Evolutionary conservation across 202 grass and related monocot species (phyloP).

Genomic region (Zizania palustris): DNA sequence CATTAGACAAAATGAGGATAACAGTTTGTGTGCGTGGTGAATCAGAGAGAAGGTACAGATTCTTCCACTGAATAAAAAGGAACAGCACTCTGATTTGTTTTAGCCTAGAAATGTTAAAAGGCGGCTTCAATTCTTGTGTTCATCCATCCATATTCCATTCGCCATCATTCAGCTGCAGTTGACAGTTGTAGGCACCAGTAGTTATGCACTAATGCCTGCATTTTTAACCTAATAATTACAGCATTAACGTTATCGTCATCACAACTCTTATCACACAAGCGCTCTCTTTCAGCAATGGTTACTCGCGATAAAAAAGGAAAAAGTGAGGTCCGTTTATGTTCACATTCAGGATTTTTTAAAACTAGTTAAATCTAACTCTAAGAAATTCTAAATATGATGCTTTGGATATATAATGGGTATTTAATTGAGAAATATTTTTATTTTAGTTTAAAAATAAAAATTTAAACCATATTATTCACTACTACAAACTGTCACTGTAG

Average conservation of each 20-base stretch:
- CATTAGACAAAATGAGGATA: conserved; percentile 32
- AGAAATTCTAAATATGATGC: too few relatives aligned
- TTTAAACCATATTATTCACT: too few relatives aligned
- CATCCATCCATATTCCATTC: conserved; percentile 30
- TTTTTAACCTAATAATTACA: conserved; percentile 4
- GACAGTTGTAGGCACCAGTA: conserved; percentile 30
- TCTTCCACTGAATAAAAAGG: conserved; percentile 53
- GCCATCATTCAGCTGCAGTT: conserved; percentile 35
- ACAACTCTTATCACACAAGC: conserved; percentile 8
- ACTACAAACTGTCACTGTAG: too few relatives aligned
- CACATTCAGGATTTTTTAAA: too few relatives aligned
- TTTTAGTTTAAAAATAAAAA: too few relatives aligned
- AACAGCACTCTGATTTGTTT: conserved; percentile 31
- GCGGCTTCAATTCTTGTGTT: conserved; percentile 13
- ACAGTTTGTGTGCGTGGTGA: conserved; percentile 23
- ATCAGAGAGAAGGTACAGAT: conserved; percentile 44
- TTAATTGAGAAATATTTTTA: too few relatives aligned
- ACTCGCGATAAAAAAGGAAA: conserved; percentile 11
- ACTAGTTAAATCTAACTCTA: too few relatives aligned
- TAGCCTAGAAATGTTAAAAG: conserved; percentile 38
- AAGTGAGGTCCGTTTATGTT: too few relatives aligned
- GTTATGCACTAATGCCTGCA: not conserved
- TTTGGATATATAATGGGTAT: too few relatives aligned
- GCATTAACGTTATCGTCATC: conserved; percentile 9
- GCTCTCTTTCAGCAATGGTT: conserved; percentile 37